phyloP scores from a whole-genome alignment of 2,329 filamentous ascomycete species.

The Alternaria arborescens region DNA sequence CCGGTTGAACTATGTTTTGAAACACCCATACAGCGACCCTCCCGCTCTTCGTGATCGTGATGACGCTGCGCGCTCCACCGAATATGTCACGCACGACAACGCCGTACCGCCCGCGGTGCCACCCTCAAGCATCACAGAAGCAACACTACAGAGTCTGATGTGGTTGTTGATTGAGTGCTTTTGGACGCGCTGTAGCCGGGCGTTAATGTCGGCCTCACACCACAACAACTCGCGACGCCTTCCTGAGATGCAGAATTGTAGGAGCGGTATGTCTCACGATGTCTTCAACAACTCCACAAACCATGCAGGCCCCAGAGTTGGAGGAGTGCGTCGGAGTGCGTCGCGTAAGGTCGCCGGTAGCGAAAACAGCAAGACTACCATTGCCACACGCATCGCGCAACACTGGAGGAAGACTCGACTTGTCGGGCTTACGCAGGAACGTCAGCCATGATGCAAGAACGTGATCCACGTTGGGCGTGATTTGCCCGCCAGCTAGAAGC shows the following conservation, averaged over 20 bases:
- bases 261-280: slow-evolving; percentile 23
- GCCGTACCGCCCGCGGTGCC: slow-evolving; percentile 43
- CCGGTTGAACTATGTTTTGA: slow-evolving; percentile 44
- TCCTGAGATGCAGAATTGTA: slow-evolving; percentile 19
- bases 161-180: slow-evolving; percentile 18
- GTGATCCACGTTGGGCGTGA: slow-evolving; percentile 38
- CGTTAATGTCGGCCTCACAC: slow-evolving; percentile 22
- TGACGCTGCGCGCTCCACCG: slow-evolving; percentile 26
- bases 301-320: slow-evolving; percentile 14
- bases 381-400: slow-evolving; percentile 29
- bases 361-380: slow-evolving; percentile 21
- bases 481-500: slow-evolving; percentile 40
- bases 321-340: slow-evolving; percentile 11
- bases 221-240: slow-evolving; percentile 24
- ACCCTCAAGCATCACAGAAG: slow-evolving; percentile 33
- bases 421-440: slow-evolving; percentile 43
- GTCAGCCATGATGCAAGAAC: slow-evolving; percentile 33
- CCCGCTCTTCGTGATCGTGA: slow-evolving; percentile 33
- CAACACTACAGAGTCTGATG: slow-evolving; percentile 24
- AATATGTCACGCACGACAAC: slow-evolving; percentile 35
- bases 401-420: slow-evolving; percentile 27
- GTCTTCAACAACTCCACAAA: slow-evolving; percentile 15
- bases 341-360: slow-evolving; percentile 18
- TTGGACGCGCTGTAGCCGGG: slow-evolving; percentile 31
- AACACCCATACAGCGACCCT: slow-evolving; percentile 41